These are phyloP conservation scores for Punica granatum DNA, from an alignment of 345 rosid genomes.

Conservation along the genomic window DNA sequence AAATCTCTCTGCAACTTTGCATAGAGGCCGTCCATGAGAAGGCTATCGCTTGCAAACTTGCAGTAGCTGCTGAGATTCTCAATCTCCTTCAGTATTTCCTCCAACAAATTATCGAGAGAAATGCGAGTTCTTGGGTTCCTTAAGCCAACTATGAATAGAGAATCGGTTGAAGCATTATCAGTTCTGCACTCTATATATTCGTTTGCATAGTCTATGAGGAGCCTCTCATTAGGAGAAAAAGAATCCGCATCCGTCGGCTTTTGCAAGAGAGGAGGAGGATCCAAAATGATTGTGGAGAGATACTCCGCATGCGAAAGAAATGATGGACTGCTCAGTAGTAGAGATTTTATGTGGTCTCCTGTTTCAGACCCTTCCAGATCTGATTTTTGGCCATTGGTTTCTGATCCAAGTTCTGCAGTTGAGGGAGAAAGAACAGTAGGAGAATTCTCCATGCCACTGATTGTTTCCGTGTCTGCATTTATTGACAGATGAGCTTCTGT, in stretches of 20 bases:
- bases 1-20: slow-evolving; percentile 52
- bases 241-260: neutral
- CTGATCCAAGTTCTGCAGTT: neutral
- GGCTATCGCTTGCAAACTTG: slow-evolving; percentile 17
- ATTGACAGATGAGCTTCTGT: neutral
- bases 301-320: slow-evolving; percentile 44
- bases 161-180: slow-evolving; percentile 27
- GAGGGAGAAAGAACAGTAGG: neutral
- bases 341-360: slow-evolving; percentile 22
- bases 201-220: slow-evolving; percentile 53
- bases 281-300: slow-evolving; percentile 34
- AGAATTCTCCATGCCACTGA: neutral
- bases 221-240: slow-evolving; percentile 21
- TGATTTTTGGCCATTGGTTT: neutral
- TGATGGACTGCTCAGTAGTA: slow-evolving; percentile 36
- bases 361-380: slow-evolving; percentile 14
- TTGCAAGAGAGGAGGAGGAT: slow-evolving; percentile 7
- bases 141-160: slow-evolving; percentile 11
- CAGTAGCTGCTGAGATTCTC: slow-evolving; percentile 37
- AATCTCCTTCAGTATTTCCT: slow-evolving; percentile 42
- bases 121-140: slow-evolving; percentile 20
- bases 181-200: slow-evolving; percentile 52
- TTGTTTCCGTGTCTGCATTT: neutral
- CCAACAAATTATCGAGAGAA: slow-evolving; percentile 46
- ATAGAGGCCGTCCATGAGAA: slow-evolving; percentile 27